These are phyloP conservation scores for Corynascus novoguineensis DNA, from an alignment of 495 filamentous ascomycete species.

Conservation along the genomic window DNA sequence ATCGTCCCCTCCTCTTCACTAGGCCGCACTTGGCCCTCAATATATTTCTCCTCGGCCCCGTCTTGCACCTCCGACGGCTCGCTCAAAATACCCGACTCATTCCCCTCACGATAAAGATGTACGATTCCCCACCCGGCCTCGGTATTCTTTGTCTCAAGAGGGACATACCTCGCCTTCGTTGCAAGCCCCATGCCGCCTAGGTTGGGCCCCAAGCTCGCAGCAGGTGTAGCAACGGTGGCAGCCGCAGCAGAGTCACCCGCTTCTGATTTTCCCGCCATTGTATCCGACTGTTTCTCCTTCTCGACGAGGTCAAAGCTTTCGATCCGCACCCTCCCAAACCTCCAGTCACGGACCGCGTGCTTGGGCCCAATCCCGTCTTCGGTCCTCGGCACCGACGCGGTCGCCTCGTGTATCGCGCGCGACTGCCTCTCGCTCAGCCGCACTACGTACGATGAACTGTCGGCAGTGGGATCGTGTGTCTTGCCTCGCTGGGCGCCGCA, in stretches of 20 bases:
- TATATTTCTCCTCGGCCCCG: neutral
- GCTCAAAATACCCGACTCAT: constrained; percentile 49
- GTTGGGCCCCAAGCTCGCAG: constrained; percentile 40
- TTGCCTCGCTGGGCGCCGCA: constrained; percentile 37
- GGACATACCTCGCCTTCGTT: constrained; percentile 72
- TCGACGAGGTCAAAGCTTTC: constrained; percentile 39
- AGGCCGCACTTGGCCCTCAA: constrained; percentile 1
- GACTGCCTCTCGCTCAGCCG: constrained; percentile 30
- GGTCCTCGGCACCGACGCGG: constrained; percentile 30
- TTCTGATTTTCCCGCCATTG: constrained; percentile 6
- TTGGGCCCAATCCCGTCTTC: constrained; percentile 33
- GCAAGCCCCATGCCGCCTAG: constrained; percentile 38
- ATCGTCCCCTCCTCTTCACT: constrained; percentile 53
- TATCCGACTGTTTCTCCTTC: neutral
- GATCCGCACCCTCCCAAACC: constrained; percentile 41
- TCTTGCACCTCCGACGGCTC: neutral
- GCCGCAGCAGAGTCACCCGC: neutral
- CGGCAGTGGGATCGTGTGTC: constrained; percentile 1
- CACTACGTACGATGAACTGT: constrained; percentile 20
- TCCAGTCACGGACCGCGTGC: constrained; percentile 42
- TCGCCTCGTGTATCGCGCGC: constrained; percentile 15
- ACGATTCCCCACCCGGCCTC: constrained; percentile 91
- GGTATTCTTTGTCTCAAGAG: constrained; percentile 66
- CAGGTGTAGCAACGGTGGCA: constrained; percentile 27
- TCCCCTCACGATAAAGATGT: constrained; percentile 82